phyloP scores from a whole-genome alignment of 345 rosid genomes.

The Camelina hispida region DNA sequence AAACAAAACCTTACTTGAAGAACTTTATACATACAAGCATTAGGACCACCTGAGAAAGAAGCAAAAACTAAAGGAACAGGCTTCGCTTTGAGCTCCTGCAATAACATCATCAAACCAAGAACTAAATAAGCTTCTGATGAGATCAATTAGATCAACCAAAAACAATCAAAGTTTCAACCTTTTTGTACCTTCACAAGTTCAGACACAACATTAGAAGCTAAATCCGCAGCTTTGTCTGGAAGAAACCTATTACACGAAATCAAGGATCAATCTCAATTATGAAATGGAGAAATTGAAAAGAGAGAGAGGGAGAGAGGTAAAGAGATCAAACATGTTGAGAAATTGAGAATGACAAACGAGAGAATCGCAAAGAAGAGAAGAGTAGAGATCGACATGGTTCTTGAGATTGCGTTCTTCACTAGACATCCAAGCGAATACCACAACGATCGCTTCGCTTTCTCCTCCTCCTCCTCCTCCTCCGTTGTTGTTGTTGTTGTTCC shows the following conservation, averaged over 20 bases:
- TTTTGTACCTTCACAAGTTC: slow-evolving; percentile 66
- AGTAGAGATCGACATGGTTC: slow-evolving; percentile 67
- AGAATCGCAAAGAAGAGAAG: slow-evolving; percentile 75
- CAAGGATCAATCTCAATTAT: neutral
- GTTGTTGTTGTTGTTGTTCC: slow-evolving; percentile 39
- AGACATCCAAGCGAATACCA: slow-evolving; percentile 89
- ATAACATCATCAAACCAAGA: slow-evolving; percentile 15
- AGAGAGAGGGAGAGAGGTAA: neutral
- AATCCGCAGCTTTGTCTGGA: slow-evolving; percentile 73
- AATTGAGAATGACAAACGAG: slow-evolving; percentile 87
- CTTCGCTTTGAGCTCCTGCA: slow-evolving; percentile 76
- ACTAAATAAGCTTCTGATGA: slow-evolving; percentile 21
- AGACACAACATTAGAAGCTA: slow-evolving; percentile 66
- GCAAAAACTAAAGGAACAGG: slow-evolving; percentile 81
- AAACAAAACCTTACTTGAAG: slow-evolving; percentile 66
- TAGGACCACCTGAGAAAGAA: slow-evolving; percentile 92
- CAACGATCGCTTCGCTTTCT: slow-evolving; percentile 63
- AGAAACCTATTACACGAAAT: slow-evolving; percentile 65
- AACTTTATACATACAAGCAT: slow-evolving; percentile 90
- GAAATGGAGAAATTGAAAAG: neutral
- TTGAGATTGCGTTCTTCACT: slow-evolving; percentile 75
- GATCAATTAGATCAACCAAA: slow-evolving; percentile 10
- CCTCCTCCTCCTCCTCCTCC: slow-evolving; percentile 36
- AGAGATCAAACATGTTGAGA: slow-evolving; percentile 66
- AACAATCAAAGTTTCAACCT: neutral